These are phyloP conservation scores for Ganoderma meredithae DNA, from an alignment of 1,284 basidiomycete genomes.

Conservation along the genomic window DNA sequence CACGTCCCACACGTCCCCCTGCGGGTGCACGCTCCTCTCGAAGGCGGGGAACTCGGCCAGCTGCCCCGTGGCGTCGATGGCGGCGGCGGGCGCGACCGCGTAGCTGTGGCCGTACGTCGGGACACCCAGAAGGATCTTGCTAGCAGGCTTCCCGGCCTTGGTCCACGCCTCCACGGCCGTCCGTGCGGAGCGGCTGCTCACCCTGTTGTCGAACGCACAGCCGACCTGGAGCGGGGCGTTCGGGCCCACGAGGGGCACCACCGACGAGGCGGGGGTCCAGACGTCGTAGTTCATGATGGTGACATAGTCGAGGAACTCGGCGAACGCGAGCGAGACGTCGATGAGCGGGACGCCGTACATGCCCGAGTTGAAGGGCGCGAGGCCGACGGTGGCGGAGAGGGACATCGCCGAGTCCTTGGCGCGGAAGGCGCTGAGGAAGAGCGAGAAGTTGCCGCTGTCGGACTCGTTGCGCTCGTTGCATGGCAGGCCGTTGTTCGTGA, in stretches of 20 bases:
- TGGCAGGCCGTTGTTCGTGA: not conserved
- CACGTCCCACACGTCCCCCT: slow-evolving; percentile 62
- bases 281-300: slow-evolving; percentile 89
- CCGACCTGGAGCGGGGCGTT: slow-evolving; percentile 83
- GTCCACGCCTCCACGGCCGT: slow-evolving; percentile 78
- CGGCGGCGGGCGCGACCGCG: slow-evolving; percentile 47
- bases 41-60: slow-evolving; percentile 51
- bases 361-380: not conserved
- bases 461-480: slow-evolving; percentile 2
- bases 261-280: slow-evolving; percentile 55
- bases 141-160: slow-evolving; percentile 73
- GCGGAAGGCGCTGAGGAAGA: not conserved
- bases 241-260: slow-evolving; percentile 60
- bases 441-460: slow-evolving; percentile 4
- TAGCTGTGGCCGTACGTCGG: slow-evolving; percentile 76
- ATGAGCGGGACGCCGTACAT: slow-evolving; percentile 1
- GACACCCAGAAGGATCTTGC: slow-evolving; percentile 81
- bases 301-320: slow-evolving; percentile 76
- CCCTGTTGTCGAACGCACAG: slow-evolving; percentile 62
- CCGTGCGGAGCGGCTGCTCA: slow-evolving; percentile 69
- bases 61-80: slow-evolving; percentile 43
- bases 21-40: slow-evolving; percentile 37
- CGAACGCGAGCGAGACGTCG: slow-evolving; percentile 49
- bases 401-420: not conserved
- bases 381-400: slow-evolving; percentile 1